Percentiles rank a stretch among this genome's conserved stretches.
phyloP scores from a whole-genome alignment of 805 yeast species.

The Wickerhamomyces mucosus region DNA sequence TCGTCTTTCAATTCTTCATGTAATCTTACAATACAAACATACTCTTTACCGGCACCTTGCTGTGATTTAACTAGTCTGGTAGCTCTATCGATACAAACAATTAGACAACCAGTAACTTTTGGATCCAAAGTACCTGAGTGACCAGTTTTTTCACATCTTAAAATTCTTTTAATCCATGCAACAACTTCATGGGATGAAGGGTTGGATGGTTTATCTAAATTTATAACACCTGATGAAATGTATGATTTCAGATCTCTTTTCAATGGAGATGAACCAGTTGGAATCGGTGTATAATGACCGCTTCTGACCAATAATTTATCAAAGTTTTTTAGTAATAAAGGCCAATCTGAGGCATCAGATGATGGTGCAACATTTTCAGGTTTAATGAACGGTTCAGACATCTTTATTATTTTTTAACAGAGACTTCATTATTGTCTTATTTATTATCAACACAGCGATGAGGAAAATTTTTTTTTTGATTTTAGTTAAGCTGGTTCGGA shows the following conservation, averaged over 20 bases:
- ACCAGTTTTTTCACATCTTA: constrained; percentile 95
- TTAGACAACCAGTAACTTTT: constrained; percentile 96
- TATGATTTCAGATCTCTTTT: constrained; percentile 89
- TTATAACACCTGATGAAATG: constrained; percentile 90
- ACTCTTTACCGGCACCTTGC: constrained; percentile 99
- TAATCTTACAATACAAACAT: constrained; percentile 92
- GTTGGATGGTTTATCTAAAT: constrained; percentile 95
- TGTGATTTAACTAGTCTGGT: constrained; percentile 96
- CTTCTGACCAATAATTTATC: constrained; percentile 91
- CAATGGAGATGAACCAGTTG: constrained; percentile 89
- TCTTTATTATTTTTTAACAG: constrained; percentile 13
- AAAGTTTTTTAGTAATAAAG: constrained; percentile 83
- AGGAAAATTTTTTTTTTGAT: constrained; percentile 8
- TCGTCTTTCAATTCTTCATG: constrained; percentile 90
- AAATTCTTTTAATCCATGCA: constrained; percentile 96
- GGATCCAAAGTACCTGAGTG: constrained; percentile 99
- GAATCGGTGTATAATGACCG: constrained; percentile 96
- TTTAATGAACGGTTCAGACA: constrained; percentile 71
- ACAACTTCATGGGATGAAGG: constrained; percentile 99
- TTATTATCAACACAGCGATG: neutral
- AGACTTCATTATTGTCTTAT: neutral
- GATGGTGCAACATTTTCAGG: constrained; percentile 77
- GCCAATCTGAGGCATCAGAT: constrained; percentile 91
- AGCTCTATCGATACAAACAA: constrained; percentile 97
- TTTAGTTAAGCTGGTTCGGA: constrained; percentile 4